Evolutionary conservation across 306 rosid species (phyloP).

Genomic region (Quercus dentata): DNA sequence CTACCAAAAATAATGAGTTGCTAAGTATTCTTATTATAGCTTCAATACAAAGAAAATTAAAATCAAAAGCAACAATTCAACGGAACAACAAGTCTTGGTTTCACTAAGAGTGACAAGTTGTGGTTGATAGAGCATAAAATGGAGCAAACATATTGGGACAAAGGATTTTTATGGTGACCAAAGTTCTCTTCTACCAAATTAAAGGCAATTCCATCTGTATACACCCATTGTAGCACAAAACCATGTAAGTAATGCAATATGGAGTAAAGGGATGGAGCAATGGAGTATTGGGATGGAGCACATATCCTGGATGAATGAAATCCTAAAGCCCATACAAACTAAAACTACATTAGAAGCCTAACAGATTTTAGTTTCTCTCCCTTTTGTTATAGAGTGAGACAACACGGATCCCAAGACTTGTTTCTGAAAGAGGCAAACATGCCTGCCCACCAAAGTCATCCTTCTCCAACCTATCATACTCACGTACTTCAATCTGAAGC

Average conservation of each 20-base stretch:
- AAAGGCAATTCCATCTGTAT: neutral
- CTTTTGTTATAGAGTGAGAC: slow-evolving; percentile 61
- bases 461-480: slow-evolving; percentile 71
- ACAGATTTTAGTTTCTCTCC: slow-evolving; percentile 55
- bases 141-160: too few species aligned
- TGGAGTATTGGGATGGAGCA: neutral
- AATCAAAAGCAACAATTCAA: too few species aligned
- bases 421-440: slow-evolving; percentile 72
- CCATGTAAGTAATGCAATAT: neutral
- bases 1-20: too few species aligned
- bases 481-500: slow-evolving; percentile 70
- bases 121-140: too few species aligned
- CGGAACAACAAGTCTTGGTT: too few species aligned
- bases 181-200: too few species aligned
- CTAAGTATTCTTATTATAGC: too few species aligned
- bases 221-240: neutral
- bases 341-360: slow-evolving; percentile 58
- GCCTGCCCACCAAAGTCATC: slow-evolving; percentile 90
- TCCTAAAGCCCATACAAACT: slow-evolving; percentile 22
- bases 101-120: too few species aligned
- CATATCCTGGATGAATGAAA: slow-evolving; percentile 7
- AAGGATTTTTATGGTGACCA: too few species aligned
- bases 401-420: slow-evolving; percentile 60
- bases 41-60: too few species aligned
- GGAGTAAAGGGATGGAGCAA: too few species aligned